Percentiles rank a stretch among this genome's conserved stretches.
phyloP scores from a whole-genome alignment of 192 early-diverging fungal genomes.

The Dispira parvispora region DNA sequence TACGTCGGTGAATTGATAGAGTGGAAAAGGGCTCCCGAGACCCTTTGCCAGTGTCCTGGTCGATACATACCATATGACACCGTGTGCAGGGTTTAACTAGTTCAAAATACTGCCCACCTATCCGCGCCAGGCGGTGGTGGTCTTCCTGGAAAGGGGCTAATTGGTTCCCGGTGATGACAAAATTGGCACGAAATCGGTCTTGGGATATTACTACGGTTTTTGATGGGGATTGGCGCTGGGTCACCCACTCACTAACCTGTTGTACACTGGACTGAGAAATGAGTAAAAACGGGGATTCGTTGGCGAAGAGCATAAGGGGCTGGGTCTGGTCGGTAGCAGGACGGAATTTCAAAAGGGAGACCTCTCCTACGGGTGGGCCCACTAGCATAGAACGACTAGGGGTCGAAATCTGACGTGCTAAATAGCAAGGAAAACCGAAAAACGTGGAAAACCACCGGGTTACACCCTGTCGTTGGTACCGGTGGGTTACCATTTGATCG shows the following conservation, averaged over 20 bases:
- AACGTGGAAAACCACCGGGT: conserved; percentile 28
- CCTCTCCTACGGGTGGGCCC: background rate
- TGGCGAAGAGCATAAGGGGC: conserved; percentile 39
- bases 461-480: conserved; percentile 11
- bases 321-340: conserved; percentile 20
- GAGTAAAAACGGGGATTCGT: conserved; percentile 54
- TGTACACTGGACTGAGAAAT: conserved; percentile 39
- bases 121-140: conserved; percentile 29
- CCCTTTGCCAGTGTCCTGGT: conserved; percentile 38
- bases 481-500: conserved; percentile 11
- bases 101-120: conserved; percentile 30
- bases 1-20: conserved; percentile 22
- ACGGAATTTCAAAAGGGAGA: conserved; percentile 14
- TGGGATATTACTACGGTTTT: conserved; percentile 11
- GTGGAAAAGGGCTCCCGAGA: conserved; percentile 48
- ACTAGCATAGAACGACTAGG: background rate
- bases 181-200: conserved; percentile 50
- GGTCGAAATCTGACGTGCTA: conserved; percentile 22
- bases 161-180: conserved; percentile 27
- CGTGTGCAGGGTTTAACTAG: conserved; percentile 44
- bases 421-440: conserved; percentile 22
- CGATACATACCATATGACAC: conserved; percentile 61
- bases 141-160: conserved; percentile 50
- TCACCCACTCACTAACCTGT: conserved; percentile 33
- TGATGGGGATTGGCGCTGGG: conserved; percentile 13